Evolutionary conservation across 768 basidiomycete genomes (phyloP).

Genomic region (Trametes coccinea): DNA sequence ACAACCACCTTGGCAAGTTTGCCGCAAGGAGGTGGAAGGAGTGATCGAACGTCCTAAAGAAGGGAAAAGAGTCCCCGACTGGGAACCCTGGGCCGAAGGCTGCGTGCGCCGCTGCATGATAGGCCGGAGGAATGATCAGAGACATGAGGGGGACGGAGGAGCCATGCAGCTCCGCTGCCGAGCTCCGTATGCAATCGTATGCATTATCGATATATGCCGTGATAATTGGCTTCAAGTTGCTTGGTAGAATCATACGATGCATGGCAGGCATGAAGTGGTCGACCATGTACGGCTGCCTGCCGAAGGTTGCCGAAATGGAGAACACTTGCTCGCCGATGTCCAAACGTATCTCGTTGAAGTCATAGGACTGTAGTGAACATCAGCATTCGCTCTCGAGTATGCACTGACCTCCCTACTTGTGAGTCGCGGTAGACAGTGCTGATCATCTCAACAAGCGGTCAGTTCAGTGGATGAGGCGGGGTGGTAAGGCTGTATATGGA

Average conservation of each 20-base stretch:
- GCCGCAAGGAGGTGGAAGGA: slow-evolving; percentile 21
- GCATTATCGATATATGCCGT: slow-evolving; percentile 8
- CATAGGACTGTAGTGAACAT: slow-evolving; percentile 14
- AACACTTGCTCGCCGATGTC: slow-evolving; percentile 24
- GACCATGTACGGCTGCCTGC: slow-evolving; percentile 7
- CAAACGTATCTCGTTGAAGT: slow-evolving; percentile 17
- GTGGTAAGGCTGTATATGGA: too few species aligned
- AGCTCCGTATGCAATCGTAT: slow-evolving; percentile 8
- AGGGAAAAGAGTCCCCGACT: slow-evolving; percentile 7
- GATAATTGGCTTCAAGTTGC: slow-evolving; percentile 14
- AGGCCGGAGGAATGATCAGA: slow-evolving; percentile 22
- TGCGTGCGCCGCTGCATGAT: slow-evolving; percentile 20
- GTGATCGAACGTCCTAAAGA: slow-evolving; percentile 27
- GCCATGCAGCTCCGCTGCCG: slow-evolving; percentile 4
- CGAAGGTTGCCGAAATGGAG: background rate
- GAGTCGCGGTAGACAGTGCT: slow-evolving; percentile 23
- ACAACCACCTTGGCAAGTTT: slow-evolving; percentile 22
- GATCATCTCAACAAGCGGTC: slow-evolving; percentile 13
- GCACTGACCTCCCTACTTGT: slow-evolving; percentile 6
- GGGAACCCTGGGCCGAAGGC: slow-evolving; percentile 27
- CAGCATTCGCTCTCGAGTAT: too few species aligned
- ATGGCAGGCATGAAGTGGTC: slow-evolving; percentile 14
- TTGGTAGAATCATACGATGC: slow-evolving; percentile 19
- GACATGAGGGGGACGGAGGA: slow-evolving; percentile 7
- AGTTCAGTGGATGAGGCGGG: too few species aligned